Evolutionary conservation across 1,284 basidiomycete species (phyloP).

Genomic region (Schizopora paradoxa): DNA sequence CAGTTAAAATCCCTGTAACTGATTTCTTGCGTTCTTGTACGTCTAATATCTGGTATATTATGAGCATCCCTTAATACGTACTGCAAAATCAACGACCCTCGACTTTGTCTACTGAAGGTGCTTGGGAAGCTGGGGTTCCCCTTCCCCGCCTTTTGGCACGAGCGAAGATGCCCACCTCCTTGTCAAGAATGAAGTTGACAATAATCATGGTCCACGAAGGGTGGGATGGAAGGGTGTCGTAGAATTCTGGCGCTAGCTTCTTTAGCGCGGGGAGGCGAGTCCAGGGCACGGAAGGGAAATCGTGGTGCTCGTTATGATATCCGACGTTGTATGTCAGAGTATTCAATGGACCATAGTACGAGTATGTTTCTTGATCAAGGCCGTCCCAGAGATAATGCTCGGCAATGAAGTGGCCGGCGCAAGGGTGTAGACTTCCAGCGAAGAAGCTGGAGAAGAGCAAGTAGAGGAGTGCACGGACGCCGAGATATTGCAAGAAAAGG

Average conservation of each 20-base stretch:
- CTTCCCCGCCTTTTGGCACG: constrained; percentile 36
- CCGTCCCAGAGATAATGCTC: constrained; percentile 95
- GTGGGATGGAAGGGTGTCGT: constrained; percentile 84
- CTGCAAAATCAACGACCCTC: too few relatives aligned
- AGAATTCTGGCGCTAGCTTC: constrained; percentile 86
- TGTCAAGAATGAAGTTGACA: constrained; percentile 88
- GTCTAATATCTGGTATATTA: too few relatives aligned
- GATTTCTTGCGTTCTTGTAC: too few relatives aligned
- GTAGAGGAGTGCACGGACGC: constrained; percentile 71
- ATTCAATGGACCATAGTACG: constrained; percentile 93
- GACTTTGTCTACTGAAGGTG: too few relatives aligned
- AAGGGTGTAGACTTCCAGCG: constrained; percentile 92
- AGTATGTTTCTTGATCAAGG: constrained; percentile 90
- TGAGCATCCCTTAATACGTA: too few relatives aligned
- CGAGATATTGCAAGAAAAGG: constrained; percentile 57
- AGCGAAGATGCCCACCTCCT: constrained; percentile 66
- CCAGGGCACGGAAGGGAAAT: constrained; percentile 96
- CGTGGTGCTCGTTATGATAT: constrained; percentile 99
- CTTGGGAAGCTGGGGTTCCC: constrained; percentile 1
- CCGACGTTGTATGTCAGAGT: constrained; percentile 95
- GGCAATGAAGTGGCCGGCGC: constrained; percentile 96
- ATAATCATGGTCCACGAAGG: constrained; percentile 94
- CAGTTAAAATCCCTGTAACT: too few relatives aligned
- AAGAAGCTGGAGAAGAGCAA: constrained; percentile 88
- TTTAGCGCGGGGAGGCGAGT: constrained; percentile 85